A percentile compares a stretch with the other conserved stretches of the same genome.
Conservation (phyloP, 192 early-diverging fungal genomes). For the Backusella parvicylindrica region DNA sequence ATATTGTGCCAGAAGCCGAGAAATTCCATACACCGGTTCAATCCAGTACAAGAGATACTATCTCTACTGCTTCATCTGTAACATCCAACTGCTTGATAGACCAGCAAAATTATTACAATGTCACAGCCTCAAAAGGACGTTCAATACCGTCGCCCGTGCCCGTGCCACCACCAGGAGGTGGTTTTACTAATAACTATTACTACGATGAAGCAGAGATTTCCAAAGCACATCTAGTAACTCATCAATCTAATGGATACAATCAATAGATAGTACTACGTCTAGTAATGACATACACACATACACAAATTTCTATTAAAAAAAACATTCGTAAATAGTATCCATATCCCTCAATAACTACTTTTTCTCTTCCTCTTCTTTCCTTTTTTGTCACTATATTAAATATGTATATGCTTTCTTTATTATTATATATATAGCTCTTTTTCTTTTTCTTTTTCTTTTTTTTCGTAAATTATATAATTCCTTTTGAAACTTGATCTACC, state of each 20-base stretch:
- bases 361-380: background rate
- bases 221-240: background rate
- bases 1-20: background rate
- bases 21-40: background rate
- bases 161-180: background rate
- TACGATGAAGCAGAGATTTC: background rate
- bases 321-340: background rate
- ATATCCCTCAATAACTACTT: background rate
- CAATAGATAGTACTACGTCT: background rate
- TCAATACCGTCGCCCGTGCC: background rate
- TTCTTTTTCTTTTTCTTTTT: too few relatives aligned
- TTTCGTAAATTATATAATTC: too few relatives aligned
- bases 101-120: background rate
- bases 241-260: background rate
- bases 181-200: background rate
- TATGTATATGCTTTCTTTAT: conserved; percentile 2
- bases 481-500: too few relatives aligned
- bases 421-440: background rate
- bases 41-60: background rate
- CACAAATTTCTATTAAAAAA: background rate
- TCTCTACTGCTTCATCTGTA: background rate
- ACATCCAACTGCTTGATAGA: background rate
- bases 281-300: background rate
- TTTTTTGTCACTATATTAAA: background rate
- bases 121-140: background rate